Conservation (phyloP, 2,329 filamentous ascomycete genomes). For the Claviceps digitariae region DNA sequence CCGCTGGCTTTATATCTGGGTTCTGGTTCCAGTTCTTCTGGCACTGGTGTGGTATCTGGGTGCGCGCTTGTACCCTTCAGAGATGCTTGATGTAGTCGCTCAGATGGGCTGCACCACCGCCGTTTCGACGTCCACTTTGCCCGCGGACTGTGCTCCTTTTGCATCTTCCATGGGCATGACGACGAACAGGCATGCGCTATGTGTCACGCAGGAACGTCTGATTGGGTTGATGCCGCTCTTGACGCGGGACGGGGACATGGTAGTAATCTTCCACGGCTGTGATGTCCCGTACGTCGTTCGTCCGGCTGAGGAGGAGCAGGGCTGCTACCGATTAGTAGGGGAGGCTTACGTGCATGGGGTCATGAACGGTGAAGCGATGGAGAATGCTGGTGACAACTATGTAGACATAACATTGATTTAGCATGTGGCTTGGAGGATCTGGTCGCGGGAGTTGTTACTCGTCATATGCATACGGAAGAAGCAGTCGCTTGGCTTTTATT, state of each 20-base stretch:
- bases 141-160: conserved; percentile 2
- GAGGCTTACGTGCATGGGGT: conserved; percentile 8
- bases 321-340: conserved; percentile 4
- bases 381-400: neutral
- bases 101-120: conserved; percentile 2
- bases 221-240: conserved; percentile 5
- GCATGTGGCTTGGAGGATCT: neutral
- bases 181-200: conserved; percentile 2
- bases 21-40: neutral
- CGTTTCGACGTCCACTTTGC: neutral
- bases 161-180: neutral
- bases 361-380: conserved; percentile 8
- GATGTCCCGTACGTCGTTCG: conserved; percentile 7
- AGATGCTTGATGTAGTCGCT: neutral
- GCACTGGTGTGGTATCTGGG: conserved; percentile 1
- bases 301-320: neutral
- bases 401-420: conserved; percentile 3
- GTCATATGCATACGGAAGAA: too few relatives aligned
- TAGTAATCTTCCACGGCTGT: conserved; percentile 7
- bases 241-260: conserved; percentile 2
- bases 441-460: too few relatives aligned
- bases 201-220: conserved; percentile 2
- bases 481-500: too few relatives aligned
- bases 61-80: neutral
- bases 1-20: conserved; percentile 3